These are phyloP conservation scores for Fistulinella prunicolor DNA, from an alignment of 768 basidiomycete species.

Conservation along the genomic window DNA sequence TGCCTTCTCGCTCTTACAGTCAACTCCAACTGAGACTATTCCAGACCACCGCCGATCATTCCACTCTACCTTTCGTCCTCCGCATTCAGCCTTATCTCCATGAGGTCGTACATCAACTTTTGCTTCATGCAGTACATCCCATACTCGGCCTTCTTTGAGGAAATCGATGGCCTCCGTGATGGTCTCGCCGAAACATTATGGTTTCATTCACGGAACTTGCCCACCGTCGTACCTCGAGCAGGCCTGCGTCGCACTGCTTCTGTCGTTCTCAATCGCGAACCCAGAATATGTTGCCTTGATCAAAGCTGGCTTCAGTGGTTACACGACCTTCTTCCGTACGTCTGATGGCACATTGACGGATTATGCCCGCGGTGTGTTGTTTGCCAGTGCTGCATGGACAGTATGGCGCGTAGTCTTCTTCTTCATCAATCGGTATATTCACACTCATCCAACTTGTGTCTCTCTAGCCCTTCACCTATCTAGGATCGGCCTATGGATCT, in stretches of 20 bases:
- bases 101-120: conserved; percentile 81
- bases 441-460: neutral
- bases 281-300: conserved; percentile 45
- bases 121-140: conserved; percentile 83
- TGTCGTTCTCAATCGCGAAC: conserved; percentile 56
- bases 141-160: conserved; percentile 58
- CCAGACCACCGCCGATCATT: conserved; percentile 77
- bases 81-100: conserved; percentile 68
- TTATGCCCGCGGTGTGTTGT: conserved; percentile 77
- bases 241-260: conserved; percentile 73
- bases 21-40: conserved; percentile 5
- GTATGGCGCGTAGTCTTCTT: conserved; percentile 72
- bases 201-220: conserved; percentile 80
- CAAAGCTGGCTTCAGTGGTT: conserved; percentile 44
- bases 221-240: conserved; percentile 82
- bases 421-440: conserved; percentile 58
- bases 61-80: conserved; percentile 83
- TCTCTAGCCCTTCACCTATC: neutral
- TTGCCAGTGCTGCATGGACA: conserved; percentile 80
- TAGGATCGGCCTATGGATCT: conserved; percentile 76
- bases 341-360: conserved; percentile 62
- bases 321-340: conserved; percentile 68
- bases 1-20: conserved; percentile 31
- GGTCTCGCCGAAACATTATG: conserved; percentile 81
- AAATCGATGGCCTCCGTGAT: conserved; percentile 47